These are phyloP conservation scores for Neurospora sp. DNA, from an alignment of 495 filamentous ascomycete genomes.

Conservation along the genomic window DNA sequence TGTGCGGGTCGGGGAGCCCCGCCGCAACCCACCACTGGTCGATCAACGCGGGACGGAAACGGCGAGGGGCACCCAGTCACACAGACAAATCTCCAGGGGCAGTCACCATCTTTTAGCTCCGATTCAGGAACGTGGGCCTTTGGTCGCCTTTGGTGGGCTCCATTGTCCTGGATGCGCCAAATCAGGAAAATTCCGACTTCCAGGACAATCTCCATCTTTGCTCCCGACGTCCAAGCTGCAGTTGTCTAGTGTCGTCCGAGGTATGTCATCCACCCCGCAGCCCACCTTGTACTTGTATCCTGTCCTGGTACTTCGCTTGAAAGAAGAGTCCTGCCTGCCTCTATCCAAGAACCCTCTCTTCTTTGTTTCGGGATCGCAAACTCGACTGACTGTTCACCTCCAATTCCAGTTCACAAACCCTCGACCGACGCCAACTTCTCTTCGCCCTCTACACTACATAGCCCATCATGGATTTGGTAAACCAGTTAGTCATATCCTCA, in stretches of 20 bases:
- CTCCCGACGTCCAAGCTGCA: neutral
- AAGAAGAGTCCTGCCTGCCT: neutral
- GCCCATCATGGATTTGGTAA: constrained; percentile 66
- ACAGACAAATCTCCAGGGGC: neutral
- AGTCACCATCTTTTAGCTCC: constrained; percentile 16
- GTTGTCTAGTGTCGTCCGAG: neutral
- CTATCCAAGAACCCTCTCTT: neutral
- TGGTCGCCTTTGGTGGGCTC: neutral
- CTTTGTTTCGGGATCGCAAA: neutral
- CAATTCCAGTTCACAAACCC: neutral
- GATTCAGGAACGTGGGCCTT: constrained; percentile 36
- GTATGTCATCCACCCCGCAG: neutral
- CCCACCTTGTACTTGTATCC: neutral
- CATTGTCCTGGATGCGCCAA: constrained; percentile 4
- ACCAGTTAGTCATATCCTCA: constrained; percentile 52
- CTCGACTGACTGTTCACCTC: neutral
- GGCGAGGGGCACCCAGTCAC: constrained; percentile 19
- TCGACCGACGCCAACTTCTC: neutral
- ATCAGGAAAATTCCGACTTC: neutral
- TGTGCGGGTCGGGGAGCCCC: neutral
- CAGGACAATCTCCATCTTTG: neutral
- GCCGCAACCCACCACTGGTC: neutral
- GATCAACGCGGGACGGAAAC: neutral
- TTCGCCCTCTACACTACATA: neutral
- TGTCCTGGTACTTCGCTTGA: neutral